phyloP scores from a whole-genome alignment of 108 stramenopile genomes.

The Fragilaria crotonensis region DNA sequence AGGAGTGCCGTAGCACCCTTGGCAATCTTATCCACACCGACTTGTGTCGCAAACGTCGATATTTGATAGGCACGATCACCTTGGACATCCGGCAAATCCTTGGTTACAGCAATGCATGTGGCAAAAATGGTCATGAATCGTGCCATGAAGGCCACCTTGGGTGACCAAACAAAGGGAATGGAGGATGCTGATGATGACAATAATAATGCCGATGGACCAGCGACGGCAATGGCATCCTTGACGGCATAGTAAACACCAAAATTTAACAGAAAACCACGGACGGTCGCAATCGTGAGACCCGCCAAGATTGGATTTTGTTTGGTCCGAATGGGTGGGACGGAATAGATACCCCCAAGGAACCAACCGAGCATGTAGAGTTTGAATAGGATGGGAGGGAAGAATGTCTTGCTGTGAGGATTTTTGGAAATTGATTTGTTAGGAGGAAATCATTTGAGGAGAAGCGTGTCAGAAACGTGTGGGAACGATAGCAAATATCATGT shows the following conservation, averaged over 20 bases:
- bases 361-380: slow-evolving; percentile 85
- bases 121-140: slow-evolving; percentile 96
- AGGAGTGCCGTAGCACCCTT: slow-evolving; percentile 74
- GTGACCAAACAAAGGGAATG: slow-evolving; percentile 87
- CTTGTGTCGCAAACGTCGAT: slow-evolving; percentile 82
- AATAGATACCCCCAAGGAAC: slow-evolving; percentile 82
- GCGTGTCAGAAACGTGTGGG: no score
- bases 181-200: no score
- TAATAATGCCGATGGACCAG: no score
- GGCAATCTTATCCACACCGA: slow-evolving; percentile 81
- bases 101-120: slow-evolving; percentile 90
- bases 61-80: slow-evolving; percentile 89
- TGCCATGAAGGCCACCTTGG: slow-evolving; percentile 89
- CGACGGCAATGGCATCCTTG: slow-evolving; percentile 84
- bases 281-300: slow-evolving; percentile 90
- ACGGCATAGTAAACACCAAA: slow-evolving; percentile 97
- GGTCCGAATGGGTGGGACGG: slow-evolving; percentile 87
- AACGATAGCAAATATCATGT: no score
- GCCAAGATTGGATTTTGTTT: slow-evolving; percentile 89
- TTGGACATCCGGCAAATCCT: slow-evolving; percentile 93
- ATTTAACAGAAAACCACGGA: slow-evolving; percentile 93
- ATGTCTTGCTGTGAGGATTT: slow-evolving; percentile 28
- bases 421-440: background rate
- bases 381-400: slow-evolving; percentile 81
- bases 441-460: background rate